Evolutionary conservation across 306 rosid species (phyloP), one percentile per base, ranked within the genome.

Genomic region (Hippophae tibetana): DNA sequence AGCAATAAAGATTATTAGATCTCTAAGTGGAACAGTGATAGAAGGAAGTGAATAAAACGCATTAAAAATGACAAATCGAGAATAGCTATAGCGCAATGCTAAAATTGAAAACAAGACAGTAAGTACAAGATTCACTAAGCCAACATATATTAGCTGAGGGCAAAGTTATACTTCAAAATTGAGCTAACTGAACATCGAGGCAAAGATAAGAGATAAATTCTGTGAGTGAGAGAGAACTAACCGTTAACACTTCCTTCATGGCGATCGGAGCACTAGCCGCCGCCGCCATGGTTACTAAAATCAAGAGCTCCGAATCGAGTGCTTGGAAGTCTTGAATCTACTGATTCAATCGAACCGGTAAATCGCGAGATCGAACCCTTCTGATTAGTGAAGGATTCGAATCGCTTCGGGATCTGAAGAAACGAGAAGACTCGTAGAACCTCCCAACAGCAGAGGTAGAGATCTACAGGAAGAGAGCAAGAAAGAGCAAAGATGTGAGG

Each of bases 191-290:
- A 55, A 43, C 47, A 55, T 13, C 45, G 41, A 60, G 69, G 42
- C 52, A 9, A 56, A 55, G 50, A 5, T 1, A 69, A 58, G 12
- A 23, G n/a, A 46, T 13, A 27, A 63, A 25, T 11, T 14, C 10
- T 25, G 7, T 49, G 56, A 48, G 50, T 9, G 61, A 52, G 44
- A 46, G 54, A 72, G 72, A 52, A 76, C 89, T 77, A 7, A 90
- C 97, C 61, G 97, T 90, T 61, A 90, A 67, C 41, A 94, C 86
- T 75, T 90, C 97, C 68, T 72, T 78, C 97, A 90, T 90, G 89
- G 94, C 74, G 89, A 90, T 84, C 76, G 97, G 97, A 70, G 97
- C 97, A 72, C 70, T 90, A 47, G 97, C 95, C 9, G 97, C 89
- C 75, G 97, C 89, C 75, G 97, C 97, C 97, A 90, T 90, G 83